These are phyloP conservation scores for Morella rubra DNA, from an alignment of 306 rosid species.

Conservation along the genomic window DNA sequence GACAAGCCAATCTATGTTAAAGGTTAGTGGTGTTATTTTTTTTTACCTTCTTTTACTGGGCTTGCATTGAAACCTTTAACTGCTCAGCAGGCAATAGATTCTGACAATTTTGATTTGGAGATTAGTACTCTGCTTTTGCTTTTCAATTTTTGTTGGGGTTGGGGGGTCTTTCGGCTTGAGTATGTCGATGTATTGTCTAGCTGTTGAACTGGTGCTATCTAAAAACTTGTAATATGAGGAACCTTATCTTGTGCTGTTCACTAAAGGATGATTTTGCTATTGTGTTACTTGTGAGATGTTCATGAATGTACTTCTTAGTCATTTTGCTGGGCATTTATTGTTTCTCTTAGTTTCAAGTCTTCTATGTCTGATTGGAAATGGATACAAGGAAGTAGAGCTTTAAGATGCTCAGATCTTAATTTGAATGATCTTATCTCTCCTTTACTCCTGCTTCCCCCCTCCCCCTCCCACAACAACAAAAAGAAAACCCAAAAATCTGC, in stretches of 20 bases:
- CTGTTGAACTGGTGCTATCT: background rate
- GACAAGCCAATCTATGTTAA: slow-evolving; percentile 91
- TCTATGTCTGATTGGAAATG: background rate
- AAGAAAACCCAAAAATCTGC: too few species aligned
- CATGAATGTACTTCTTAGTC: background rate
- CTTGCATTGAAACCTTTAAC: slow-evolving; percentile 6
- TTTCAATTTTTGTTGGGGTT: background rate
- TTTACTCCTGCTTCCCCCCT: too few species aligned
- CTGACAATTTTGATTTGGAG: slow-evolving; percentile 1
- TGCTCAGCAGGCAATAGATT: background rate
- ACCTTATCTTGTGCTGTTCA: background rate
- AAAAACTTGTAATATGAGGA: background rate
- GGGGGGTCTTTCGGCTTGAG: background rate
- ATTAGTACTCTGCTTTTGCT: background rate
- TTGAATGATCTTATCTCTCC: background rate
- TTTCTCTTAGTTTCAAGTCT: background rate
- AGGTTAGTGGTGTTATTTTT: slow-evolving; percentile 53
- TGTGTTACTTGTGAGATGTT: background rate
- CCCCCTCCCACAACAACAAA: too few species aligned
- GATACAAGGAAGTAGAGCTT: background rate
- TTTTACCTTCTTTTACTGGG: slow-evolving; percentile 6
- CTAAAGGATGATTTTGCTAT: background rate
- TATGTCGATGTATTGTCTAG: slow-evolving; percentile 1
- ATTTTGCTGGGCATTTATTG: slow-evolving; percentile 1
- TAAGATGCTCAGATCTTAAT: background rate